Evolutionary conservation across 345 rosid species (phyloP), one percentile per base, ranked within the genome.

Genomic region (Moricandia arvensis): DNA sequence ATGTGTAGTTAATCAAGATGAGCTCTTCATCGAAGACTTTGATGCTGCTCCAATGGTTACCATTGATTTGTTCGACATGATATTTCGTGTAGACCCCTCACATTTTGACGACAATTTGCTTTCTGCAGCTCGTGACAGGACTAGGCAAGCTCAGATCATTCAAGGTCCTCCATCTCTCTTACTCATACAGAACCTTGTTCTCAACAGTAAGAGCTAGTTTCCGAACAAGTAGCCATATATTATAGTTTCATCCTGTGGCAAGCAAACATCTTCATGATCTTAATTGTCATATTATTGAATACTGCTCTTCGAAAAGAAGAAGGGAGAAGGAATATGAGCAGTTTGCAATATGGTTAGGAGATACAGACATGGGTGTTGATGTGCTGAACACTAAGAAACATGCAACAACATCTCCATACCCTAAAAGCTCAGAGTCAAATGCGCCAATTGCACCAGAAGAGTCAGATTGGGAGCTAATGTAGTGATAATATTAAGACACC

Each of bases 281-380:
- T n/a, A 34, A 5, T 34, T 35, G 8, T 8, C 41, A 8, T 37
- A 8, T 38, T 38, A n/a, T 10, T 10, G n/a, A n/a, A n/a, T 18
- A 49, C 3, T 72, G 4, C 10, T 34, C 24, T 31, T 35, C 35
- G 3, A 86, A 81, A 69, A 85, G 67, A 81, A 85, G 88, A 84
- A 45, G 85, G 61, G 81, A 71, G 51, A 90, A 88, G 85, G 98
- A 91, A 80, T 93, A 93, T 34, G 88, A 88, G 79, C 90, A 79
- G 81, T 87, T 91, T 34, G 89, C 89, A 18, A 85, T 93, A 76
- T 87, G 85, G 92, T 87, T 84, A 31, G 93, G 93, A 18, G 96
- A 93, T 68, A 76, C 80, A 65, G 84, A 85, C 59, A 80, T 80
- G 69, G 85, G 76, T 30, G 62, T 58, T 29, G 72, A 66, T 77